These are phyloP conservation scores for Cetradonia linearis DNA, from an alignment of 495 filamentous ascomycete species.

Conservation along the genomic window DNA sequence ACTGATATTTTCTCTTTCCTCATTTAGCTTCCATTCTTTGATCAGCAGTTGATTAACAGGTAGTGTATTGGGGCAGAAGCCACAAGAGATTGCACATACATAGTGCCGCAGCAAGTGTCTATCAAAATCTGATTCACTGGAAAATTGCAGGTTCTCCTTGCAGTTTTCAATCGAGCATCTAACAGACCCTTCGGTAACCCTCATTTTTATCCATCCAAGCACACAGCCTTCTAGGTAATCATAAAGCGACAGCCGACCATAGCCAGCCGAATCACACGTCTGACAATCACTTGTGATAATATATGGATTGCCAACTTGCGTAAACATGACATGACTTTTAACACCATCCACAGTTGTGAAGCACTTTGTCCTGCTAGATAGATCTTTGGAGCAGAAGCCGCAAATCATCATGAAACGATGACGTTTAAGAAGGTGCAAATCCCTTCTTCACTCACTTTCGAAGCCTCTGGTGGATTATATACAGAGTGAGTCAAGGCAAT, in stretches of 20 bases:
- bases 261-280: not conserved
- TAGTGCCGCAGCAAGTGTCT: not conserved
- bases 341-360: not conserved
- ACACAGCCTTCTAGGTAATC: not conserved
- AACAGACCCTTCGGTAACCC: not conserved
- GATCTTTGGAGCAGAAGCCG: not conserved
- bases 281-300: not conserved
- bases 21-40: not conserved
- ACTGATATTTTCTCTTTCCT: not conserved
- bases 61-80: not conserved
- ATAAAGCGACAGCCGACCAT: not conserved
- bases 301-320: not conserved
- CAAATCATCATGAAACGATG: not conserved
- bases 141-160: not conserved
- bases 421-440: not conserved
- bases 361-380: too few species aligned
- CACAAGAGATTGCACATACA: not conserved
- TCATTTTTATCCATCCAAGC: not conserved
- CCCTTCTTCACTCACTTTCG: not conserved
- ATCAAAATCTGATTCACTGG: not conserved
- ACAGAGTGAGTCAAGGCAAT: not conserved
- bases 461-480: not conserved
- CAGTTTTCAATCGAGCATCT: not conserved
- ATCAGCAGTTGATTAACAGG: not conserved
- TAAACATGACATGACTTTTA: not conserved